phyloP scores from a whole-genome alignment of 148 eudicot genomes.

The Diospyros kaki region DNA sequence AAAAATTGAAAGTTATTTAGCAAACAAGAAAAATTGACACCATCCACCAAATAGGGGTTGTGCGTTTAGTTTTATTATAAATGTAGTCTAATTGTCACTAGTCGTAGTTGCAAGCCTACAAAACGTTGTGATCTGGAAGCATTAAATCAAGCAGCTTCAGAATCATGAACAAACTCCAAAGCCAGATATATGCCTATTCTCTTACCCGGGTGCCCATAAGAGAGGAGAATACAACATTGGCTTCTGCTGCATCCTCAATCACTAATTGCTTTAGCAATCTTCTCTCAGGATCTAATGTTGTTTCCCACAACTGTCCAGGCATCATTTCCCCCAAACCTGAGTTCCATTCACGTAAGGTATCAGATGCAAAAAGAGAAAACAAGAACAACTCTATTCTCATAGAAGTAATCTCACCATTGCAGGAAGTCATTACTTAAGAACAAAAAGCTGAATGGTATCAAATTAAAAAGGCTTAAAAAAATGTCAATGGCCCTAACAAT shows the following conservation, averaged over 20 bases:
- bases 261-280: conserved; percentile 74
- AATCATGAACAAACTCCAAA: neutral
- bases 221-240: conserved; percentile 82
- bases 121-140: neutral
- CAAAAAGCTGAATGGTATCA: neutral
- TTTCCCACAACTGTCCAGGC: conserved; percentile 95
- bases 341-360: neutral
- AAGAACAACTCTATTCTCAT: neutral
- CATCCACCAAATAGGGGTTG: neutral
- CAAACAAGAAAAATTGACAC: neutral
- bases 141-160: neutral
- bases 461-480: too few species aligned
- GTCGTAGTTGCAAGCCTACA: neutral
- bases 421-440: too few species aligned
- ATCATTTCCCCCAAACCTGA: conserved; percentile 98
- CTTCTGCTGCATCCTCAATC: conserved; percentile 92
- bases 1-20: neutral
- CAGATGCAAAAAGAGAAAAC: neutral
- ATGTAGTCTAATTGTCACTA: neutral
- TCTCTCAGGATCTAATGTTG: conserved; percentile 78
- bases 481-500: too few species aligned
- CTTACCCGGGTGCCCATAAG: conserved; percentile 95
- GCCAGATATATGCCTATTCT: neutral
- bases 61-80: neutral
- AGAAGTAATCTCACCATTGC: too few species aligned